These are phyloP conservation scores for Torrubiellomyces zombiae DNA, from an alignment of 2,329 filamentous ascomycete species.

Conservation along the genomic window DNA sequence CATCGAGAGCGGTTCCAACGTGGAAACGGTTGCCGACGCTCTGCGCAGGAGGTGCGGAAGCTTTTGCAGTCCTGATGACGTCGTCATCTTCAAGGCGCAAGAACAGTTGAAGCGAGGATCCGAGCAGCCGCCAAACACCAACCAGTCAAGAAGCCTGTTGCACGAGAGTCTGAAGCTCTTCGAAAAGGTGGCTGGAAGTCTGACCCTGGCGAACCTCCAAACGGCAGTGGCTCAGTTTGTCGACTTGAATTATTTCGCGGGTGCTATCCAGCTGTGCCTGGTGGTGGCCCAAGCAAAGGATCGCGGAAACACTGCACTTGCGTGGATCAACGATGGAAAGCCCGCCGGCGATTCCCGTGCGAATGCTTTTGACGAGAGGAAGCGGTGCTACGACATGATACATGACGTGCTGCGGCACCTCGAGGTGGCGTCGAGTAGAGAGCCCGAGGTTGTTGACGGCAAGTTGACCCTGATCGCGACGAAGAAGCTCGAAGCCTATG, in stretches of 20 bases:
- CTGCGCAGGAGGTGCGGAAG: slow-evolving; percentile 80
- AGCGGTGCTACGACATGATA: slow-evolving; percentile 72
- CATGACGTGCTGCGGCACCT: slow-evolving; percentile 66
- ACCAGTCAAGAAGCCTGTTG: slow-evolving; percentile 60
- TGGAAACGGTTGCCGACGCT: slow-evolving; percentile 94
- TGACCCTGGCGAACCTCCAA: slow-evolving; percentile 67
- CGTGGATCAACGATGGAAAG: slow-evolving; percentile 75
- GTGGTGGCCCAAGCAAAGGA: slow-evolving; percentile 72
- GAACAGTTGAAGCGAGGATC: slow-evolving; percentile 81
- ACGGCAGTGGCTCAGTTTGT: slow-evolving; percentile 67
- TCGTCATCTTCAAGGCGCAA: slow-evolving; percentile 95
- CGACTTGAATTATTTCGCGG: slow-evolving; percentile 74
- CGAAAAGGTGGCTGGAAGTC: slow-evolving; percentile 67
- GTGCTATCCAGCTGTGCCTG: slow-evolving; percentile 76
- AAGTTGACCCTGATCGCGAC: slow-evolving; percentile 58
- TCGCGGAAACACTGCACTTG: slow-evolving; percentile 67
- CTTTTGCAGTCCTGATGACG: slow-evolving; percentile 95
- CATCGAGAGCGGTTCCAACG: slow-evolving; percentile 90
- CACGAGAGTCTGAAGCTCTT: slow-evolving; percentile 84
- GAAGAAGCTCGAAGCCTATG: slow-evolving; percentile 75
- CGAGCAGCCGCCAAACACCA: slow-evolving; percentile 59
- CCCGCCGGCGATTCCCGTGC: slow-evolving; percentile 55
- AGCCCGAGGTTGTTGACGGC: slow-evolving; percentile 63
- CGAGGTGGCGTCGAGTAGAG: slow-evolving; percentile 50
- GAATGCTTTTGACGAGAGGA: slow-evolving; percentile 51